Conservation (phyloP, 257 asterid genomes). For the Solanum chiquidenum region DNA sequence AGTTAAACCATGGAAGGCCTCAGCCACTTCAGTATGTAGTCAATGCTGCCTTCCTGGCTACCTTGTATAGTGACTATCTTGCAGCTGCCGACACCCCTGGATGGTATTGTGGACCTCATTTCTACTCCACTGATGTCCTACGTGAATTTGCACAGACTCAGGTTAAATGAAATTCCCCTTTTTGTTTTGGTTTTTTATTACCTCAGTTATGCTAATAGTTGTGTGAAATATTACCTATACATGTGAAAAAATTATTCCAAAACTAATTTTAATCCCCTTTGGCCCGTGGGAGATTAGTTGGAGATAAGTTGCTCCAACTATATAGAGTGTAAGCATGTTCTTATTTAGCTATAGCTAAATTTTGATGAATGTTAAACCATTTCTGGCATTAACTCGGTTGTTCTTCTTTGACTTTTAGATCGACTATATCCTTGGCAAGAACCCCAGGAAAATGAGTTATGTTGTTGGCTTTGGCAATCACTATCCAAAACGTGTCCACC, state of each 20-base stretch:
- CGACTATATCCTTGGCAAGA: conserved; percentile 77
- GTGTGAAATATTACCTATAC: neutral
- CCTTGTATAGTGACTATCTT: conserved; percentile 80
- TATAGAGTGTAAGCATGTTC: neutral
- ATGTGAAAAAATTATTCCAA: neutral
- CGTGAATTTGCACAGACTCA: conserved; percentile 83
- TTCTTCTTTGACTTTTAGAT: conserved; percentile 30
- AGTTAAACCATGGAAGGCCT: conserved; percentile 84
- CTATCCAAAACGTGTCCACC: conserved; percentile 89
- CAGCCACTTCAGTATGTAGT: conserved; percentile 95
- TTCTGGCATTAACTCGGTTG: neutral
- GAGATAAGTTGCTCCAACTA: neutral
- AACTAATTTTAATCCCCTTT: neutral
- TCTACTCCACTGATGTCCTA: conserved; percentile 68
- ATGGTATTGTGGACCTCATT: conserved; percentile 93
- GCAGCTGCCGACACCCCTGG: conserved; percentile 92
- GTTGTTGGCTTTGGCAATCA: conserved; percentile 75
- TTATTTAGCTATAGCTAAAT: neutral
- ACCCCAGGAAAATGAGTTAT: conserved; percentile 93
- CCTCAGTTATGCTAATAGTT: too few relatives aligned
- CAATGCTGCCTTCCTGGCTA: conserved; percentile 93
- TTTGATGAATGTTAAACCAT: neutral
- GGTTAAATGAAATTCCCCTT: conserved; percentile 27
- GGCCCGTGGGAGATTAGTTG: neutral
- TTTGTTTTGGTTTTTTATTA: too few relatives aligned